A percentile compares a stretch with the other conserved stretches of the same genome.
These are phyloP conservation scores for Tolypocladium sp. DNA, from an alignment of 2,329 filamentous ascomycete species.

Conservation along the genomic window DNA sequence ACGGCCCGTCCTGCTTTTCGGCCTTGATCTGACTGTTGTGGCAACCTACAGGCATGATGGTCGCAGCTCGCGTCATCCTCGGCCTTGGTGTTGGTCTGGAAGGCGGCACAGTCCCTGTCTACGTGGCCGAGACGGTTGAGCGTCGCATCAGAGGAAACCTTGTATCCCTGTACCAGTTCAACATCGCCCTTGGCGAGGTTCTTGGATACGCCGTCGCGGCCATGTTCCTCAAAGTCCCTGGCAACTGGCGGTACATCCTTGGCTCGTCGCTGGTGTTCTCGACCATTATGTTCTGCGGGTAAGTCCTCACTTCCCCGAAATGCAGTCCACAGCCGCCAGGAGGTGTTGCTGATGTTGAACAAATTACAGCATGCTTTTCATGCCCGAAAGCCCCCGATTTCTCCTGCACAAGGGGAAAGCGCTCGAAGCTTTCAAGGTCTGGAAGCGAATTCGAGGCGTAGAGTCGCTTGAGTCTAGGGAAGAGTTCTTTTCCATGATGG, in stretches of 20 bases:
- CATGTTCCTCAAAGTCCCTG: conserved; percentile 60
- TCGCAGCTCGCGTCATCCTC: conserved; percentile 57
- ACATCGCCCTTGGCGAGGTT: conserved; percentile 67
- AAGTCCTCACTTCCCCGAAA: not conserved
- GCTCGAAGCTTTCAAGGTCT: conserved; percentile 47
- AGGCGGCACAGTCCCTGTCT: conserved; percentile 65
- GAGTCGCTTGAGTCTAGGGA: conserved; percentile 47
- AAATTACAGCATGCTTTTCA: conserved; percentile 54
- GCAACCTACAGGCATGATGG: conserved; percentile 47
- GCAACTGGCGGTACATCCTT: conserved; percentile 67
- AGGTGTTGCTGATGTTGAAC: conserved; percentile 27
- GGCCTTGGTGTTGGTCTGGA: conserved; percentile 65
- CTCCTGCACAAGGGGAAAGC: conserved; percentile 55
- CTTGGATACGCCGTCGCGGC: conserved; percentile 64
- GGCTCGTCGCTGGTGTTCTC: conserved; percentile 65
- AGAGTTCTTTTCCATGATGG: conserved; percentile 66
- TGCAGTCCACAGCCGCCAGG: not conserved
- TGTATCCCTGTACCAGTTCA: conserved; percentile 67
- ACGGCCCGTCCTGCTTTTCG: not conserved
- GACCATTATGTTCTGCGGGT: conserved; percentile 27
- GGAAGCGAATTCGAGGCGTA: conserved; percentile 62
- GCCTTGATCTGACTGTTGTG: not conserved
- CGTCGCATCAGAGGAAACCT: conserved; percentile 59
- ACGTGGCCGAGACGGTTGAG: conserved; percentile 65
- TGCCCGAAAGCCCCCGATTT: conserved; percentile 60